Evolutionary conservation across 116 monocot species (phyloP).

Genomic region (Dioscorea cayenensis): DNA sequence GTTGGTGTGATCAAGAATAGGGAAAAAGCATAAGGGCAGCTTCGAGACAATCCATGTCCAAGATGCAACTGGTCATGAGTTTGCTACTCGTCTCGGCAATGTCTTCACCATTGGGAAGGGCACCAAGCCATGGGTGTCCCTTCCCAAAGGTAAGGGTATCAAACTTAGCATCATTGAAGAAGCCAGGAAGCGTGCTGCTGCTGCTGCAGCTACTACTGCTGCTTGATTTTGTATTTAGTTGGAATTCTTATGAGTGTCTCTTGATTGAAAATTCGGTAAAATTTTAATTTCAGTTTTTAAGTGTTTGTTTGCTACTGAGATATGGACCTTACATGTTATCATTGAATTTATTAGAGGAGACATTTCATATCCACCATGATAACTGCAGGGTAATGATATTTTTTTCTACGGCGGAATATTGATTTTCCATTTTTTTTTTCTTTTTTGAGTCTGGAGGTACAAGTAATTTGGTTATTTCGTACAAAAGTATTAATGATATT

Average conservation of each 20-base stretch:
- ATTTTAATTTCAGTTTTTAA: too few species aligned
- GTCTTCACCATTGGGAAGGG: conserved; percentile 65
- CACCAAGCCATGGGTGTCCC: conserved; percentile 54
- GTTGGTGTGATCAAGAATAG: conserved; percentile 72
- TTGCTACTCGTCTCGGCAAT: conserved; percentile 59
- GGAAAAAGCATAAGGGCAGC: conserved; percentile 74
- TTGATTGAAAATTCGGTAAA: too few species aligned
- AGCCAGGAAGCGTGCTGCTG: conserved; percentile 58
- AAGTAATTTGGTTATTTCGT: too few species aligned
- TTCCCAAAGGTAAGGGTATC: conserved; percentile 82
- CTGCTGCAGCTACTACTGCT: conserved; percentile 23
- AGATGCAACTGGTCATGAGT: conserved; percentile 62
- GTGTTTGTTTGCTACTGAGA: too few species aligned
- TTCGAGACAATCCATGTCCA: conserved; percentile 71
- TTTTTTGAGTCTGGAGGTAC: too few species aligned
- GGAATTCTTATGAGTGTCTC: not conserved
- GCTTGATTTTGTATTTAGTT: not conserved
- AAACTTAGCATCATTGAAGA: conserved; percentile 78
- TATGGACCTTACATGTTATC: too few species aligned
- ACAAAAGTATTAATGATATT: too few species aligned
- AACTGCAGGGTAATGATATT: too few species aligned
- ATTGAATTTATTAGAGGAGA: too few species aligned
- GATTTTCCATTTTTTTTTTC: too few species aligned
- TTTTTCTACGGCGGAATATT: too few species aligned
- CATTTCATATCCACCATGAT: too few species aligned